A percentile compares a stretch with the other conserved stretches of the same genome.
phyloP scores from a whole-genome alignment of 805 yeast species.

The Cyberlindnera meyerae region DNA sequence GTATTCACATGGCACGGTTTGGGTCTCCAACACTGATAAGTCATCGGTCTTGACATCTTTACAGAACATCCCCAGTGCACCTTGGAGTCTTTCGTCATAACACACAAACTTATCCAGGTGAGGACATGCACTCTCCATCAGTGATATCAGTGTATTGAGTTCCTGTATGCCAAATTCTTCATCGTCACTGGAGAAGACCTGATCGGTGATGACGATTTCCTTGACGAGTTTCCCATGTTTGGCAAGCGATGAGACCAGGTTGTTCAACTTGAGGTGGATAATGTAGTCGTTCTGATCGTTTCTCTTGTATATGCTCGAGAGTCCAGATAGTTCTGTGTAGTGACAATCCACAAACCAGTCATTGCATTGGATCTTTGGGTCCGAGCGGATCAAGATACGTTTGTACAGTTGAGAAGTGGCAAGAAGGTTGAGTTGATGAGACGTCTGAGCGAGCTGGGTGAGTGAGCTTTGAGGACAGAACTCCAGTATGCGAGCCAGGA shows the following conservation, averaged over 20 bases:
- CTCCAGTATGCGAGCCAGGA: not conserved
- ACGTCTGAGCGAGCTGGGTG: conserved; percentile 3
- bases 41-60: conserved; percentile 10
- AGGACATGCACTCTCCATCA: conserved; percentile 21
- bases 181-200: conserved; percentile 25
- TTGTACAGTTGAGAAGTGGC: conserved; percentile 34
- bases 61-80: conserved; percentile 9
- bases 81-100: conserved; percentile 11
- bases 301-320: conserved; percentile 30
- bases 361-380: conserved; percentile 28
- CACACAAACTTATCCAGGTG: conserved; percentile 10
- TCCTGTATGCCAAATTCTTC: conserved; percentile 8
- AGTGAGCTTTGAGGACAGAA: conserved; percentile 5
- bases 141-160: conserved; percentile 22
- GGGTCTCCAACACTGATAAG: conserved; percentile 9
- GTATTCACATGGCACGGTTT: conserved; percentile 3
- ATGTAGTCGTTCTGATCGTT: conserved; percentile 34
- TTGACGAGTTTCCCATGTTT: conserved; percentile 31
- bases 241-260: conserved; percentile 34
- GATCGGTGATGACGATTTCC: conserved; percentile 31
- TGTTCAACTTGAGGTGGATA: conserved; percentile 34
- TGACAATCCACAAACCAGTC: conserved; percentile 31
- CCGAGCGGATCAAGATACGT: conserved; percentile 31
- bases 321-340: conserved; percentile 36
- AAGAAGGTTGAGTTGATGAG: conserved; percentile 23